Conservation (phyloP, 495 filamentous ascomycete species). For the Hypomontagnella monticulosa region DNA sequence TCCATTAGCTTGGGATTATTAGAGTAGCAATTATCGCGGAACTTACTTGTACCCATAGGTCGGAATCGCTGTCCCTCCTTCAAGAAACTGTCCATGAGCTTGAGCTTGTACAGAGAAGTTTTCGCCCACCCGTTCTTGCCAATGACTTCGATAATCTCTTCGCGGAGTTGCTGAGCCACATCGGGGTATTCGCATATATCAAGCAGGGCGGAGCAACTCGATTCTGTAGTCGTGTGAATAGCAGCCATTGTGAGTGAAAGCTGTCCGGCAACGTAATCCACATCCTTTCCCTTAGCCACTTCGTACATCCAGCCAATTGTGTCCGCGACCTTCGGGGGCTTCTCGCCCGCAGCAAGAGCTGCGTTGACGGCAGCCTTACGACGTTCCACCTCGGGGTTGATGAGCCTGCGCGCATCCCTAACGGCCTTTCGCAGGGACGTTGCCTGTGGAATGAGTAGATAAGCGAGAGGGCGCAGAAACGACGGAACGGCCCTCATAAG, state of each 20-base stretch:
- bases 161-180: slow-evolving; percentile 48
- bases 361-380: slow-evolving; percentile 42
- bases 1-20: slow-evolving; percentile 17
- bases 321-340: slow-evolving; percentile 47
- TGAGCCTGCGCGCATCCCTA: slow-evolving; percentile 46
- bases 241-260: slow-evolving; percentile 47
- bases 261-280: slow-evolving; percentile 44
- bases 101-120: slow-evolving; percentile 59
- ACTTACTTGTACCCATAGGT: slow-evolving; percentile 49
- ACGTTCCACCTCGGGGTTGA: slow-evolving; percentile 46
- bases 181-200: slow-evolving; percentile 54
- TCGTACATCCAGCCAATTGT: slow-evolving; percentile 51
- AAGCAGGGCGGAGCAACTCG: slow-evolving; percentile 47
- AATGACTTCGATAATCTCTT: slow-evolving; percentile 54
- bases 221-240: slow-evolving; percentile 53
- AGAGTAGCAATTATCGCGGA: not conserved
- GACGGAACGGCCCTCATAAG: slow-evolving; percentile 49
- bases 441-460: slow-evolving; percentile 46
- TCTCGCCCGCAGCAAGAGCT: slow-evolving; percentile 40
- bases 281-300: slow-evolving; percentile 37
- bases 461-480: slow-evolving; percentile 49
- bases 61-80: slow-evolving; percentile 55
- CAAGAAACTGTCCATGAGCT: slow-evolving; percentile 61
- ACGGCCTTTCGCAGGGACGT: slow-evolving; percentile 41
- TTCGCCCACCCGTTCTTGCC: slow-evolving; percentile 54